Base-by-base conservation (phyloP, 495 filamentous ascomycete genomes). In the Podospora pseudoanserina region DNA sequence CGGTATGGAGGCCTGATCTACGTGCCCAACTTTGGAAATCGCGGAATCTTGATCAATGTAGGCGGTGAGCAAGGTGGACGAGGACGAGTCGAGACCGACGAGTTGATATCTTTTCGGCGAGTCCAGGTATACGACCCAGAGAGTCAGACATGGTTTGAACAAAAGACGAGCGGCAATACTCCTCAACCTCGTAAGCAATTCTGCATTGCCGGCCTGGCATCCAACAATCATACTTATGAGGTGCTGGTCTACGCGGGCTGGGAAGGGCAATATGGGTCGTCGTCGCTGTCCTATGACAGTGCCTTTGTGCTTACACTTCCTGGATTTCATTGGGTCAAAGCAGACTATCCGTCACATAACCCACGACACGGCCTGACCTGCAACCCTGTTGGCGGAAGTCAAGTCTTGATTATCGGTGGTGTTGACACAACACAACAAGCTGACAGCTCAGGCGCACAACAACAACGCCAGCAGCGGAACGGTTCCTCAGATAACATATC, bases 231-330 rank as follows among this genome's bases (percentile, higher is more conserved):
- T 4, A 75, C 72, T 34, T 70, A 69, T 64, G 71, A 75, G 58
- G 70, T 75, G 16, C 58, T 75, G n/a, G 64, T 75, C 32, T 75
- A 75, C 53, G 73, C 64, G 5, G 73, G 73, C 53, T 75, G 69
- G 71, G 63, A 67, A 23, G 67, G 71, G 15, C 28, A 69, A 16
- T 16, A 64, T 16, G 73, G 73, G 27, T 59, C 59, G 4, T 9
- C 60, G 18, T 44, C 71, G 1, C 44, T 70, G 5, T 60, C 66
- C n/a, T 74, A 62, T 60, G 73, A 73, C 58, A 68, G 70, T 28
- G 73, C 72, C 26, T 75, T 67, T 34, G 73, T 75, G 19, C 69
- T 75, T 55, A 71, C 71, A 0, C 63, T 75, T 18, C 73, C 73
- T 0, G 71, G 69, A 15, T 75, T 75, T 58, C 58, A 70, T 67